Evolutionary conservation across 2,329 filamentous ascomycete genomes (phyloP), one percentile per base, ranked within the genome.

Genomic region (Fusarium beomiforme): DNA sequence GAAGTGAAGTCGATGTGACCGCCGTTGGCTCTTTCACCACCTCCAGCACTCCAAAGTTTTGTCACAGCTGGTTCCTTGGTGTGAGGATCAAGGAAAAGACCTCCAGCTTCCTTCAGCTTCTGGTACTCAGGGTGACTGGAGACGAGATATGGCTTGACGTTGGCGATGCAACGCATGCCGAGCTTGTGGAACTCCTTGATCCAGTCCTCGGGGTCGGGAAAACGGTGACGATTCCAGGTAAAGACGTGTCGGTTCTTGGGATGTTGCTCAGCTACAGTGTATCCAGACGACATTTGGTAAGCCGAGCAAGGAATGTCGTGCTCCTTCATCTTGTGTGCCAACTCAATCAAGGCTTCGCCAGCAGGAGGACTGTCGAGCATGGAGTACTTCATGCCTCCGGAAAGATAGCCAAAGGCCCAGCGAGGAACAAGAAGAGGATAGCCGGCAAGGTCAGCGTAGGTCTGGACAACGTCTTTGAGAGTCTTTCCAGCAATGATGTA

Each of bases 1-100:
- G 90, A 92, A 0, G 91, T 92, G 72, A 93, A 93, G 78, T 93
- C 92, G 47, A 93, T 88, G 68, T 93, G 91, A 5, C 90, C 89
- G 6, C 91, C 92, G 51, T 92, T 86, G 31, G 87, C 91, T 68
- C 89, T 91, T 69, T 91, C 89, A 8, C 89, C 91, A 17, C 91
- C 91, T 6, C 91, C 91, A 1, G 90, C 90, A 72, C 90, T 93
- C 91, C 92, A 93, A 1, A 93, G 83, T 17, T 90, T 85, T 46
- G 91, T 88, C 12, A 89, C 81, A 0, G 87, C 90, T 0, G 86
- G 84, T 21, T 83, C 70, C 44, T 82, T 75, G 44, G 88, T 88
- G 16, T 80, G 78, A 0, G 86, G 84, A 69, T 93, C 88, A 0
- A 81, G 87, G 81, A 94, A 93, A 46, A 94, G 85, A 0, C 88